Conservation (phyloP, 148 eudicot species). For the Diospyros kaki region DNA sequence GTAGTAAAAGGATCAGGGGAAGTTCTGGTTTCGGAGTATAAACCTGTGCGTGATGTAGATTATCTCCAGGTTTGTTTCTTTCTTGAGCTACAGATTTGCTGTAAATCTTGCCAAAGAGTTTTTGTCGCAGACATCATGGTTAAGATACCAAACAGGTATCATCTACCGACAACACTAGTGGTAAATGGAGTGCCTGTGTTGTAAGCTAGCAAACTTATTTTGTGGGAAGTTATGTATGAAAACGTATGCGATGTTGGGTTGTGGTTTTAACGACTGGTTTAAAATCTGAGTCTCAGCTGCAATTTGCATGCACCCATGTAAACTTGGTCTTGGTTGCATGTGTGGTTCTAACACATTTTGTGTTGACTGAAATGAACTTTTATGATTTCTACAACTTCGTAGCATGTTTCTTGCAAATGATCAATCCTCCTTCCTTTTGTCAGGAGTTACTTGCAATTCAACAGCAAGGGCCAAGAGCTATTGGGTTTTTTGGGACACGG, state of each 20-base stretch:
- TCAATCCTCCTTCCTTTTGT: not conserved
- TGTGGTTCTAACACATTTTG: not conserved
- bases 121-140: not conserved
- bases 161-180: not conserved
- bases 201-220: not conserved
- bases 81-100: not conserved
- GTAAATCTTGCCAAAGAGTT: not conserved
- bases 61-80: conserved; percentile 73
- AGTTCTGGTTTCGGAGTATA: conserved; percentile 64
- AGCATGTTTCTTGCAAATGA: not conserved
- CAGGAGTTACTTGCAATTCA: conserved; percentile 96
- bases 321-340: not conserved
- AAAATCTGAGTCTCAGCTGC: not conserved
- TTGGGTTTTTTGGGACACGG: conserved; percentile 96
- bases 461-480: conserved; percentile 93
- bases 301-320: no score
- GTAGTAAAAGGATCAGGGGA: conserved; percentile 72
- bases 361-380: not conserved
- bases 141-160: not conserved
- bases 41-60: conserved; percentile 78
- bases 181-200: no score
- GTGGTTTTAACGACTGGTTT: not conserved
- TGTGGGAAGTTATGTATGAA: not conserved
- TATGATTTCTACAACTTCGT: not conserved
- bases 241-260: not conserved